Percentiles rank a stretch among this genome's conserved stretches.
These are phyloP conservation scores for Fonsecaea multimorphosa DNA, from an alignment of 2,329 filamentous ascomycete species.

Conservation along the genomic window DNA sequence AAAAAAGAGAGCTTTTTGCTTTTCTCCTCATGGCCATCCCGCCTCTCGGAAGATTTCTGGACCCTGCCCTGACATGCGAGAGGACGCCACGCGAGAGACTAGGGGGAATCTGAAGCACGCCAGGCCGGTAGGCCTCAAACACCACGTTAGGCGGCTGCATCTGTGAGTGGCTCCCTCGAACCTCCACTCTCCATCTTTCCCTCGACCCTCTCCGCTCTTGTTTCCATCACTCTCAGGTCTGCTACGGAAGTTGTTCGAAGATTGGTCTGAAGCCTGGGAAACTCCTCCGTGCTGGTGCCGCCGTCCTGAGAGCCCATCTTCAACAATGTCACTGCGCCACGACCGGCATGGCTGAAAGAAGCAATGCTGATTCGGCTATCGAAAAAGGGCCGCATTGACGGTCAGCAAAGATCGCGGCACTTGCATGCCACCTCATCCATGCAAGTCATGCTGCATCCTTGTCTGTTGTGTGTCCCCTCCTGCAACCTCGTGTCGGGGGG, in stretches of 20 bases:
- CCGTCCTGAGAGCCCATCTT: not conserved
- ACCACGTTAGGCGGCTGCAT: constrained; percentile 8
- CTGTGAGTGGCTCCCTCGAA: constrained; percentile 28
- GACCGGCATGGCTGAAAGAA: constrained; percentile 17
- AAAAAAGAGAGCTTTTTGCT: not conserved
- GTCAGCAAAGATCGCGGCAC: constrained; percentile 17
- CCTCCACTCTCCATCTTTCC: constrained; percentile 12
- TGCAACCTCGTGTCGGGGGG: constrained; percentile 11
- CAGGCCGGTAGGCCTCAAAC: constrained; percentile 15
- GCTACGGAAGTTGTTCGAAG: constrained; percentile 27
- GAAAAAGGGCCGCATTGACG: constrained; percentile 14
- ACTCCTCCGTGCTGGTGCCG: not conserved
- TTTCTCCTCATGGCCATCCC: not conserved
- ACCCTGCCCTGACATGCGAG: constrained; percentile 20
- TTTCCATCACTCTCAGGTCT: constrained; percentile 22
- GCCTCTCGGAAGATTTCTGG: constrained; percentile 33
- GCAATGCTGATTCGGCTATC: constrained; percentile 30
- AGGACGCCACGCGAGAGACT: constrained; percentile 34
- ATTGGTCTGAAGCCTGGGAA: constrained; percentile 22
- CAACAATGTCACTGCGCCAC: not conserved
- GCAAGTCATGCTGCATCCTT: constrained; percentile 32
- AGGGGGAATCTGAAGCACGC: constrained; percentile 36
- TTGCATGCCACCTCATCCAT: constrained; percentile 25
- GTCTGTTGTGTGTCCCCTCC: constrained; percentile 4
- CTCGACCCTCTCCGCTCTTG: constrained; percentile 14